Base-by-base conservation (phyloP, 2,329 filamentous ascomycete genomes). In the Uncinocarpus reesii region DNA sequence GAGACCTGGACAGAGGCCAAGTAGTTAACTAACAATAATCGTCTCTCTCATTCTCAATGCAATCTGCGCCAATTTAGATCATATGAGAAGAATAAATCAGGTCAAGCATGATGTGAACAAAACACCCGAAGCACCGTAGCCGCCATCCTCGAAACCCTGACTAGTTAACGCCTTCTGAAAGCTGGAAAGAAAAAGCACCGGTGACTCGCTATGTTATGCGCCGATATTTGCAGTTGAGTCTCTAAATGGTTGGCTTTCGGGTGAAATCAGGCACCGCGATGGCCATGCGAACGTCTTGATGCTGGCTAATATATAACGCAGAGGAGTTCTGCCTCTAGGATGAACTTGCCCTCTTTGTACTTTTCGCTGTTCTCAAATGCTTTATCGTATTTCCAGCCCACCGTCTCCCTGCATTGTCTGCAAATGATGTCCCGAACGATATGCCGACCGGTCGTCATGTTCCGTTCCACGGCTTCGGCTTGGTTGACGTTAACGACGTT, bases 381-480 rank as follows among this genome's bases (percentile, higher is more conserved):
- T 71, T 93, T 95, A 69, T 98, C 92, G 65, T 98, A 98, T 67
- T 95, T 96, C 92, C 92, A 98, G 29, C 92, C 92, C 46, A 98
- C 92, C 24, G 83, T 84, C 66, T 89, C 84, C 63, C 84, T 84
- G 77, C 92, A 98, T 67, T 94, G 86, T 50, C 84, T 78, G 72
- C 92, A 98, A 50, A 75, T 75, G 60, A 98, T 95, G 65, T 98
- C 92, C 50, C 92, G 83, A 41, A 98, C 92, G 49, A 96, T 77
- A 68, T 98, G 92, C 47, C 86, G 80, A 46, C 92, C 92, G 0
- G 92, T 98, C 11, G 92, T 98, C 92, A 98, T 98, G 71, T 84
- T 94, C 56, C 92, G 86, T 71, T 98, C 92, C 63, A 78, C 83
- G n/a, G 90, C 79, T 52, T 94, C 85, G 57, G 84, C 65, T 38